Percentiles rank a stretch among this genome's conserved stretches.
Evolutionary conservation across 148 eudicot species (phyloP).

Genomic region (Rhododendron kiyosumense): DNA sequence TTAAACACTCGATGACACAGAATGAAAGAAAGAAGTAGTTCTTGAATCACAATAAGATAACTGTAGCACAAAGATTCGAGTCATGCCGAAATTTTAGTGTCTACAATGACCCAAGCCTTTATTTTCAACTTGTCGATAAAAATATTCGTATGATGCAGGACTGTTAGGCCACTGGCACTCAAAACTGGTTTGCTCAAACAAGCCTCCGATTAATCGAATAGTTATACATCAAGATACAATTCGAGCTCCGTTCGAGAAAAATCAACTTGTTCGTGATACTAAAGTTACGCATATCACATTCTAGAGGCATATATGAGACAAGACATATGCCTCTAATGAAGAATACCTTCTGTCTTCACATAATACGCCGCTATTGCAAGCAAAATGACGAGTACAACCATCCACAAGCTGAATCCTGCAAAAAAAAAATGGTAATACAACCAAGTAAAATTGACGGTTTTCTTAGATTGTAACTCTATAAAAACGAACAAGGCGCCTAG

Average conservation of each 20-base stretch:
- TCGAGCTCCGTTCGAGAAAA: no score
- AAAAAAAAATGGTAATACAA: not conserved
- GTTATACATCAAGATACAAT: not conserved
- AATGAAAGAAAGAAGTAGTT: not conserved
- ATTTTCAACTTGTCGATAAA: not conserved
- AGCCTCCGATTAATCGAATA: not conserved
- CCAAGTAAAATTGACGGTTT: not conserved
- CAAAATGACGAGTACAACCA: slow-evolving; percentile 25
- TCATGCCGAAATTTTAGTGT: no score
- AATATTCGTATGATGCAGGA: not conserved
- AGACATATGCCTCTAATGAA: not conserved
- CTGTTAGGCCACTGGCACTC: not conserved
- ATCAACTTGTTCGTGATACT: not conserved
- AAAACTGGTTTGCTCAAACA: slow-evolving; percentile 1
- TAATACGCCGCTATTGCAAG: slow-evolving; percentile 26
- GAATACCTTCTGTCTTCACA: slow-evolving; percentile 11
- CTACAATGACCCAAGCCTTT: not conserved
- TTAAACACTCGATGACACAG: not conserved
- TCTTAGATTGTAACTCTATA: not conserved
- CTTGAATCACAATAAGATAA: not conserved
- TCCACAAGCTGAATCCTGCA: slow-evolving; percentile 38
- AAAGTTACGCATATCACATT: not conserved
- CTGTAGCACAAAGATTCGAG: no score
- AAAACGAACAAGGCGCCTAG: not conserved
- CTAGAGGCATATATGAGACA: not conserved